Percentiles rank a stretch among this genome's conserved stretches.
Evolutionary conservation across 805 yeast species (phyloP).

Genomic region (Ogataea methylovora): DNA sequence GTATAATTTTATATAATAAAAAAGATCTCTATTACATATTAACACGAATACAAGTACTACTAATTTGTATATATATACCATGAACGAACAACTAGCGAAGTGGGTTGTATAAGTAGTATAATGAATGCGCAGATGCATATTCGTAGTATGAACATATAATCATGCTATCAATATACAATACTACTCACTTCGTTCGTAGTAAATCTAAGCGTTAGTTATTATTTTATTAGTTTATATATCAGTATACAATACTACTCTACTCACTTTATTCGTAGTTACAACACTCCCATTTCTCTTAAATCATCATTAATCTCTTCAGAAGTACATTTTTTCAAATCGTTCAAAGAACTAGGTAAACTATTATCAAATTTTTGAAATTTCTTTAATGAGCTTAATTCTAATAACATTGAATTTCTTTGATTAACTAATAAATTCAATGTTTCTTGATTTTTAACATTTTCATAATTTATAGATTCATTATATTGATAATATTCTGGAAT

Average conservation of each 20-base stretch:
- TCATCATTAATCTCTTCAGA: conserved; percentile 74
- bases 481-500: conserved; percentile 36
- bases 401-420: conserved; percentile 57
- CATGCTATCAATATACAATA: too few species aligned
- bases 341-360: conserved; percentile 78
- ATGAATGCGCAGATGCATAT: too few species aligned
- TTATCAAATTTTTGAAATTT: conserved; percentile 54
- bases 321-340: conserved; percentile 54
- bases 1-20: conserved; percentile 1
- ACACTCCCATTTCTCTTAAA: conserved; percentile 52
- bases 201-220: too few species aligned
- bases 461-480: conserved; percentile 17
- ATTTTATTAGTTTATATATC: too few species aligned
- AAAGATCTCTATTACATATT: not conserved
- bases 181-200: too few species aligned
- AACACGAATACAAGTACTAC: not conserved
- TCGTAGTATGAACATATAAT: too few species aligned
- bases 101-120: too few species aligned
- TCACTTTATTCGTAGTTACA: too few species aligned
- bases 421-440: conserved; percentile 42
- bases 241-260: too few species aligned
- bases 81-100: too few species aligned
- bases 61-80: too few species aligned
- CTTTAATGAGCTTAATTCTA: conserved; percentile 61
- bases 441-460: conserved; percentile 15